These are phyloP conservation scores for Cylindrotheca closterium DNA, from an alignment of 108 stramenopile species.

Conservation along the genomic window DNA sequence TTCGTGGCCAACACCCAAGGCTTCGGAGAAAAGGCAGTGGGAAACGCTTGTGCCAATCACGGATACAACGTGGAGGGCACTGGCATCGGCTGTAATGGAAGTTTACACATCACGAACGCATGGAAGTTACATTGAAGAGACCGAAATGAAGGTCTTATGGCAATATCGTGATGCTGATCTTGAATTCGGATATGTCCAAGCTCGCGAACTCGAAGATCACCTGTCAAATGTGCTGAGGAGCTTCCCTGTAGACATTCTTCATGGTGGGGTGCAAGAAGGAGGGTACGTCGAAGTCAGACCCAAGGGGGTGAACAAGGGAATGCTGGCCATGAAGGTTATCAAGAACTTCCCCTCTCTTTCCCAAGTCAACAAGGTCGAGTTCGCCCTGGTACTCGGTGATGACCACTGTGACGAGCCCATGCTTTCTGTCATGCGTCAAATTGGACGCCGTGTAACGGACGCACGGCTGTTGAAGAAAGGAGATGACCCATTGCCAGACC, in stretches of 20 bases:
- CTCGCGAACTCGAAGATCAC: conserved; percentile 95
- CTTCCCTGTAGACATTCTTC: conserved; percentile 93
- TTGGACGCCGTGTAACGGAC: conserved; percentile 60
- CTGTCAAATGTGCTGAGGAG: conserved; percentile 84
- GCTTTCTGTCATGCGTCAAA: conserved; percentile 88
- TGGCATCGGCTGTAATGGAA: conserved; percentile 90
- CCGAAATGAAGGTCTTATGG: conserved; percentile 95
- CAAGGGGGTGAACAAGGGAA: conserved; percentile 86
- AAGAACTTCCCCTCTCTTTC: conserved; percentile 53
- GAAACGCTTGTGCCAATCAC: conserved; percentile 88
- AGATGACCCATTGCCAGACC: conserved; percentile 54
- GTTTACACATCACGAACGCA: conserved; percentile 92
- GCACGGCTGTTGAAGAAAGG: conserved; percentile 48
- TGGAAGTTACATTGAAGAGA: conserved; percentile 89
- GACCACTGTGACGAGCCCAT: conserved; percentile 95
- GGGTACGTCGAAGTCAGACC: conserved; percentile 89
- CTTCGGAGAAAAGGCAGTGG: conserved; percentile 64
- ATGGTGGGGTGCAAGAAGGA: conserved; percentile 85
- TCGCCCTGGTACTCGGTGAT: conserved; percentile 88
- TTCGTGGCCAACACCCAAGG: conserved; percentile 77
- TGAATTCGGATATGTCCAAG: conserved; percentile 96
- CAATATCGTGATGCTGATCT: conserved; percentile 96
- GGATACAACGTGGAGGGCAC: conserved; percentile 82
- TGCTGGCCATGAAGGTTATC: conserved; percentile 82
- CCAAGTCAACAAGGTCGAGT: conserved; percentile 65